Evolutionary conservation across 345 rosid genomes (phyloP), one percentile per base, ranked within the genome.

Genomic region (Theobroma cacao): DNA sequence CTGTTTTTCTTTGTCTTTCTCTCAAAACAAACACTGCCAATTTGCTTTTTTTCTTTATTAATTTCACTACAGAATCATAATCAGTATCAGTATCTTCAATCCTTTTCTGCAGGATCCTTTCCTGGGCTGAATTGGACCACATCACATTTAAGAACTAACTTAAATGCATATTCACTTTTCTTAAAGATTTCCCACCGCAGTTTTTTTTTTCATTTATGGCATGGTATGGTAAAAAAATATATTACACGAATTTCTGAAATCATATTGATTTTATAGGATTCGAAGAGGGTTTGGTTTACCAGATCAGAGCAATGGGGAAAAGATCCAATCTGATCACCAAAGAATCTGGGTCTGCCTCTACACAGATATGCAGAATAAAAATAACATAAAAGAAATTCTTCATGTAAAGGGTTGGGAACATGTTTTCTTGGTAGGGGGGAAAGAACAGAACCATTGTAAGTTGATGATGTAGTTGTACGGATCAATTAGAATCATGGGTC

Each of bases 71-170:
- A 43, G 52, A 67, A 67, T 41, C 9, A 24, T 67, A 38, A 41
- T 64, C 47, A 64, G 26, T 31, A 36, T 26, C 50, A 11, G 33
- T 5, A 41, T 68, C 53, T 13, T 43, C 36, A 26, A 69, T 69
- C 36, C 56, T 69, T 45, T 69, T 26, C 73, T 69, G 73, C 55
- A 43, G 7, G 36, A 45, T 69, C 55, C 73, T 69, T 69, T 69
- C 36, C 56, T 69, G 3, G 22, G 53, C 73, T 18, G 22, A 26
- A 38, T 36, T 45, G 73, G 73, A 68, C 73, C 55, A 45, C 55
- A 41, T 69, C 1, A 38, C 26, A 65, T 65, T 18, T 65, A 65
- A 5, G 52, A 68, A 43, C 70, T 11, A 36, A 65, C 30, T 20
- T 38, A 20, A 65, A 65, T 65, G 48, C 70, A 9, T 65, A 10